Evolutionary conservation across 805 yeast species (phyloP).

Genomic region (Zygotorulaspora florentina): DNA sequence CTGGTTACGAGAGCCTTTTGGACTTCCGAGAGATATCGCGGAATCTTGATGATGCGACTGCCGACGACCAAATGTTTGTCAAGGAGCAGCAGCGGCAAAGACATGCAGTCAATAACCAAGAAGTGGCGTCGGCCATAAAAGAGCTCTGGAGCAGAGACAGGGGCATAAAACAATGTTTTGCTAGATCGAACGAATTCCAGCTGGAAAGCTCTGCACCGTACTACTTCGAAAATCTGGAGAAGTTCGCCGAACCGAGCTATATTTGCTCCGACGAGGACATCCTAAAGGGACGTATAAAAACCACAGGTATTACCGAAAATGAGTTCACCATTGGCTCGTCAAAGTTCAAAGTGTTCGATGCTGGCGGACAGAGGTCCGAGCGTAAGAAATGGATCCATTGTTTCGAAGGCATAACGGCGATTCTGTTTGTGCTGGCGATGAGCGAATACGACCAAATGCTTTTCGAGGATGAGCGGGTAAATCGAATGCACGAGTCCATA

Average conservation of each 20-base stretch:
- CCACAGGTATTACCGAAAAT: conserved; percentile 92
- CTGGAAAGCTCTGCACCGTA: conserved; percentile 78
- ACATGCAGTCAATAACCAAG: conserved; percentile 35
- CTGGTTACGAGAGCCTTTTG: conserved; percentile 13
- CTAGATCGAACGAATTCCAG: conserved; percentile 71
- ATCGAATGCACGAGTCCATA: conserved; percentile 87
- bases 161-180: conserved; percentile 59
- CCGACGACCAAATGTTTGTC: conserved; percentile 25
- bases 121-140: conserved; percentile 67
- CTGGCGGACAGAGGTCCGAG: conserved; percentile 94
- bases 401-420: conserved; percentile 84
- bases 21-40: conserved; percentile 24
- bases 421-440: conserved; percentile 82
- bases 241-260: conserved; percentile 62
- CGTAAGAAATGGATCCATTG: conserved; percentile 93
- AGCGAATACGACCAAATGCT: conserved; percentile 90
- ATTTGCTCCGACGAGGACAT: conserved; percentile 78
- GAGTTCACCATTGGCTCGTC: conserved; percentile 63
- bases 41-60: conserved; percentile 23
- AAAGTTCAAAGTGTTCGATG: conserved; percentile 78
- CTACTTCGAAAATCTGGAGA: conserved; percentile 69
- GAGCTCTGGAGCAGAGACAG: conserved; percentile 65
- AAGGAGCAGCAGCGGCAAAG: conserved; percentile 12
- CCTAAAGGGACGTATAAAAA: conserved; percentile 83
- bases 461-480: conserved; percentile 84